Evolutionary conservation across 1,139 yeast species (phyloP).

Genomic region (Pichia sp.): DNA sequence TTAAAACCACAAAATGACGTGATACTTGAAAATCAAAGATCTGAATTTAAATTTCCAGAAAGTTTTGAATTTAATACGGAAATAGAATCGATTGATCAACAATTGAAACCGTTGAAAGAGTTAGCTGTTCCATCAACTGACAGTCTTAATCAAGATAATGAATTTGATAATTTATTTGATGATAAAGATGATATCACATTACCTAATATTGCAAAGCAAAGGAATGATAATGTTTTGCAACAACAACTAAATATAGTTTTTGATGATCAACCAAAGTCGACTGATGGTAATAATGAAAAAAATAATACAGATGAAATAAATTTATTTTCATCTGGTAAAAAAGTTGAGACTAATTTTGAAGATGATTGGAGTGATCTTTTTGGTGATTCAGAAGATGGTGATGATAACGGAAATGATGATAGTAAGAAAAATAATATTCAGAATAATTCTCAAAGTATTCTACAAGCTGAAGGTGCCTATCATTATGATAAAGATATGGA

Average conservation of each 20-base stretch:
- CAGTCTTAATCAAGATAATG: conserved; percentile 6
- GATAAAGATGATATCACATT: conserved; percentile 1
- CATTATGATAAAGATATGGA: conserved; percentile 39
- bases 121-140: conserved; percentile 3
- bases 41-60: conserved; percentile 12
- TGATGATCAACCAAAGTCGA: conserved; percentile 2
- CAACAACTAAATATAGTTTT: conserved; percentile 8
- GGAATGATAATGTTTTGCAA: conserved; percentile 3
- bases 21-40: conserved; percentile 2
- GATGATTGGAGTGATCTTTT: conserved; percentile 18
- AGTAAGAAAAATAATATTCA: conserved; percentile 15
- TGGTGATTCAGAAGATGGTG: conserved; percentile 12
- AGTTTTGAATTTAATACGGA: conserved; percentile 13
- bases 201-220: background rate
- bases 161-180: conserved; percentile 12
- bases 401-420: background rate
- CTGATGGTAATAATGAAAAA: background rate
- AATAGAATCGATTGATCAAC: conserved; percentile 12
- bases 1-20: conserved; percentile 5
- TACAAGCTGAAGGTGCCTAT: no score
- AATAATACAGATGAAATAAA: no score
- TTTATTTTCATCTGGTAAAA: conserved; percentile 1
- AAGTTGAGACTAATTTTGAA: conserved; percentile 6
- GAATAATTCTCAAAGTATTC: no score
- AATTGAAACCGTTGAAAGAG: conserved; percentile 6